Evolutionary conservation across 1,284 basidiomycete genomes (phyloP), one percentile per base, ranked within the genome.

Genomic region (Microbotryum scabiosae): DNA sequence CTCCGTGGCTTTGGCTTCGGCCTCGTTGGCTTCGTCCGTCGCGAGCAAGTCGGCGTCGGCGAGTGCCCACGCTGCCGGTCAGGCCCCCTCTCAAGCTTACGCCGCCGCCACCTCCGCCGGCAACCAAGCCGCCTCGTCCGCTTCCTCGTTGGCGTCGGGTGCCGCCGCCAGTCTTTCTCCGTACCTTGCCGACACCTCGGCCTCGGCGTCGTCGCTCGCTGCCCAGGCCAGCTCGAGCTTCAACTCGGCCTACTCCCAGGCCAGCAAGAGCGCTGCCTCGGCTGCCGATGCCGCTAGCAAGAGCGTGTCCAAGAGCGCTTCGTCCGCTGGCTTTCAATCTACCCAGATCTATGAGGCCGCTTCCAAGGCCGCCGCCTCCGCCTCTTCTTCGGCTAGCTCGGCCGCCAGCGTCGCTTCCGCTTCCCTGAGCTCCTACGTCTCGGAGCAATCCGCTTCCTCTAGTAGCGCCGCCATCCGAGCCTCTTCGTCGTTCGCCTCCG

Each of bases 41-140:
- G 69, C 69, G 8, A 36, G 26, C 49, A 61, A 63, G 51, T 54
- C 62, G 9, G 54, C 54, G 7, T 21, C 18, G 10, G 52, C 46
- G 6, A 26, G 36, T 7, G 51, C 58, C 12, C 25, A 41, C 9
- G 26, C 32, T 10, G 51, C 58, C 14, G 58, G 58, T 25, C 58
- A 30, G 25, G 51, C 51, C 9, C 51, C 51, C 25, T 52, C 51
- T 23, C 25, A 25, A 25, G 32, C 32, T 32, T 52, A 25, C n/a
- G 51, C 51, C 32, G 25, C 51, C n/a, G 51, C 51, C 10, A n/a
- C 51, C n/a, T 52, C 51, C 12, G 51, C 51, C n/a, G 51, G 51
- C 10, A 58, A 58, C 44, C 47, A 51, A n/a, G 62, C 59, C 32
- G 58, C 62, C n/a, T 55, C 62, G 25, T 47, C 49, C 49, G 59